Percentiles rank a stretch among this genome's conserved stretches.
phyloP scores from a whole-genome alignment of 306 rosid genomes.

The Ziziphus jujuba region DNA sequence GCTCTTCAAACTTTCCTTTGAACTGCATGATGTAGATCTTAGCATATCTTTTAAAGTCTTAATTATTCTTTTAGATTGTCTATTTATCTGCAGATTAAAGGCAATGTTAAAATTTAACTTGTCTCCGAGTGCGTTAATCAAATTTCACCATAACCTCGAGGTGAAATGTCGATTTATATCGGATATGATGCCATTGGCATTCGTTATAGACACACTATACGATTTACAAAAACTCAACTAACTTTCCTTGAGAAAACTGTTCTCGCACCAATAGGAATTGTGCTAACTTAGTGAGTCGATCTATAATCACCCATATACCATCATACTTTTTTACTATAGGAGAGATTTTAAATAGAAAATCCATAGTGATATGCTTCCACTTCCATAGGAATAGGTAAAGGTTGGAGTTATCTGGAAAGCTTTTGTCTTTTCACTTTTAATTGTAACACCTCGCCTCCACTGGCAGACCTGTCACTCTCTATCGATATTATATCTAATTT shows the following conservation, averaged over 20 bases:
- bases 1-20: not conserved
- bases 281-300: too few relatives aligned
- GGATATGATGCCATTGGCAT: too few relatives aligned
- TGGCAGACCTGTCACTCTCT: not conserved
- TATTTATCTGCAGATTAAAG: not conserved
- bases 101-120: not conserved
- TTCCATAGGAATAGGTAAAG: not conserved
- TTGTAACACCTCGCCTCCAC: too few relatives aligned
- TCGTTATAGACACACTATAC: too few relatives aligned
- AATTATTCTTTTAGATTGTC: not conserved
- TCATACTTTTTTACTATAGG: too few relatives aligned
- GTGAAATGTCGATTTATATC: not conserved
- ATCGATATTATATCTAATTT: too few relatives aligned
- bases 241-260: too few relatives aligned
- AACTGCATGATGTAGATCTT: not conserved
- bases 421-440: too few relatives aligned
- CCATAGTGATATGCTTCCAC: not conserved
- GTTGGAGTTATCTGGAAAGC: not conserved
- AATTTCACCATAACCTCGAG: not conserved
- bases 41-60: not conserved
- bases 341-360: too few relatives aligned
- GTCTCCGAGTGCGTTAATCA: not conserved
- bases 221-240: too few relatives aligned
- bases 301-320: too few relatives aligned
- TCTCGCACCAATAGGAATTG: too few relatives aligned